Base-by-base conservation (phyloP, 805 yeast genomes). In the Hanseniaspora lachancei region DNA sequence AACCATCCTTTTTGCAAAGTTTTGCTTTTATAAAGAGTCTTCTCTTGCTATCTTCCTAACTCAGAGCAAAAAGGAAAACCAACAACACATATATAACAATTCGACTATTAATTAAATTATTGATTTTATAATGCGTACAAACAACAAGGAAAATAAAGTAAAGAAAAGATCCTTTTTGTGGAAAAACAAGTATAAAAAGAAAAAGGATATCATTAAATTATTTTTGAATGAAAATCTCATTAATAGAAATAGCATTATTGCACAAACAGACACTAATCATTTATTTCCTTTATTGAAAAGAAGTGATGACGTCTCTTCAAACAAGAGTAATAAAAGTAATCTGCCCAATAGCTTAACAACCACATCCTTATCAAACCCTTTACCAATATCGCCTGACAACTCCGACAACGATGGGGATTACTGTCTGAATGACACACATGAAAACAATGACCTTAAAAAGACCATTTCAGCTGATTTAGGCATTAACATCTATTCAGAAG, bases 381-480 rank as follows among this genome's bases (percentile, higher is more conserved):
- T 62, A 63, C 16, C 57, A 62, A 46, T 68, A 66, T 18, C 58
- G 10, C 54, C 55, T 20, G 36, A 42, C n/a, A 40, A 36, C 23
- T 38, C 56, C 9, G 51, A 53, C 24, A 44, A 32, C 9, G 49
- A 50, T 2, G 18, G 9, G 13, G 49, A 46, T 21, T 32, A 34
- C 39, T 21, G 15, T 6, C 13, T 36, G 15, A 27, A 67, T 38
- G 66, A 69, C 9, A 29, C 47, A 5, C 57, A 63, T 24, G 51
- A 68, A 23, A 63, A 61, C 27, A 72, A 71, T 57, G 70, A 68
- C 48, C 35, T 32, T 12, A 41, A 41, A 10, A 41, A 23, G 21
- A 7, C 29, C 16, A 41, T 15, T 9, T 41, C 44, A 6, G 16
- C 44, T 15, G 44, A 41, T 9, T 23, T 32, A 15, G 16, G 9